These are phyloP conservation scores for Tuber calosporum DNA, from an alignment of 495 filamentous ascomycete species.

Conservation along the genomic window DNA sequence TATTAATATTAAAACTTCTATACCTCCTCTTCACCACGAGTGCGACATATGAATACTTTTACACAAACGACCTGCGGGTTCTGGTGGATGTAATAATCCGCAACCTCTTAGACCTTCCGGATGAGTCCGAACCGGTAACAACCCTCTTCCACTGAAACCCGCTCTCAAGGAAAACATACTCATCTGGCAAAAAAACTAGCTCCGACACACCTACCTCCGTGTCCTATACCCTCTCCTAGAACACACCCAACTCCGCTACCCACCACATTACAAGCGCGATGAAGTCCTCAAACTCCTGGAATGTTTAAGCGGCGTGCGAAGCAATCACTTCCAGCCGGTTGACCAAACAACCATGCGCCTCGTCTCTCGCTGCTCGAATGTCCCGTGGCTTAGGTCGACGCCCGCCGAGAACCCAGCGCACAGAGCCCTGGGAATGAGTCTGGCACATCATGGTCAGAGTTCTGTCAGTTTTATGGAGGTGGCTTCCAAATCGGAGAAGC, in stretches of 20 bases:
- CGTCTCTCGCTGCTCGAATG: slow-evolving; percentile 69
- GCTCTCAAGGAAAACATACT: not conserved
- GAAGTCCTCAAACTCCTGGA: slow-evolving; percentile 69
- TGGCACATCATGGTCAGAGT: slow-evolving; percentile 49
- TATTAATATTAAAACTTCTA: slow-evolving; percentile 88
- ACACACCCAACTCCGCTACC: slow-evolving; percentile 77
- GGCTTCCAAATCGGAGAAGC: slow-evolving; percentile 72
- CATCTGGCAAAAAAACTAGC: slow-evolving; percentile 21
- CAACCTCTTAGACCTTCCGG: slow-evolving; percentile 85
- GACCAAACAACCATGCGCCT: slow-evolving; percentile 85
- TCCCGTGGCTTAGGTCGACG: slow-evolving; percentile 66
- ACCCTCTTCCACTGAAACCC: not conserved
- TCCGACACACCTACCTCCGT: slow-evolving; percentile 95
- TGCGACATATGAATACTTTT: slow-evolving; percentile 93
- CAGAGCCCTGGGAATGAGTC: slow-evolving; percentile 49
- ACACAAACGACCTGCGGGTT: slow-evolving; percentile 91
- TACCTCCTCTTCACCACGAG: slow-evolving; percentile 90
- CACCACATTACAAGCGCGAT: slow-evolving; percentile 86
- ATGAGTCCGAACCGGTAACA: slow-evolving; percentile 56
- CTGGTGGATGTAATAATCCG: slow-evolving; percentile 93
- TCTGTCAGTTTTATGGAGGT: slow-evolving; percentile 67
- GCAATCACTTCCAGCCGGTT: slow-evolving; percentile 77
- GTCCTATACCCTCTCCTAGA: slow-evolving; percentile 84
- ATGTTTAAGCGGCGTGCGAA: slow-evolving; percentile 55
- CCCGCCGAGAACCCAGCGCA: slow-evolving; percentile 47